Evolutionary conservation across 164 flowering plant species (phyloP), one percentile per base, ranked within the genome.

Genomic region (Tinospora cordifolia): DNA sequence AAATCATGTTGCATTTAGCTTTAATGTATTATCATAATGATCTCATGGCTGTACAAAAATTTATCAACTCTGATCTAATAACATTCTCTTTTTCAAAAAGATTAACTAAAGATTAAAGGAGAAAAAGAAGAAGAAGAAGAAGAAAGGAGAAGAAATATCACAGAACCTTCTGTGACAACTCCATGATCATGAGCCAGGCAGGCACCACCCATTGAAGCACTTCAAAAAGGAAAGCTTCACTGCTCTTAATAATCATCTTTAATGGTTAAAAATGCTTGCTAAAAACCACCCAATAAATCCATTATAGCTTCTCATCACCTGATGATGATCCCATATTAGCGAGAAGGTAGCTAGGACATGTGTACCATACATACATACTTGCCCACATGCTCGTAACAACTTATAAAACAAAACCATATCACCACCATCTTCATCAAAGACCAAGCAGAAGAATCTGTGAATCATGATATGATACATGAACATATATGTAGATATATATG

Each of bases 21-120:
- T 9, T 54, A 54, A 30, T 54, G 21, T 30, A 8, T 19, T n/a
- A 54, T 54, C 47, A 54, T 59, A 54, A 66, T 66, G 38, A 66
- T 72, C 54, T 58, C 63, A 41, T 66, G 51, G 22, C 64, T 66
- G 11, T 72, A 66, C 74, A 66, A n/a, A 25, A 58, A 10, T 27
- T 51, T 9, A 11, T 10, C 14, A 44, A 9, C 12, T 44, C 60
- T 21, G n/a, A n/a, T n/a, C 60, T 21, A n/a, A 54, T 54, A 44
- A 30, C 12, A 44, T 44, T 30, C 0, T 51, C 60, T 27, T 40
- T 25, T 40, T 25, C 44, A 26, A 71, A 60, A 63, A 34, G 19
- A 47, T n/a, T n/a, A n/a, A n/a, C n/a, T n/a, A n/a, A n/a, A n/a
- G n/a, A n/a, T n/a, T n/a, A n/a, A n/a, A n/a, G n/a, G n/a, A 30